Evolutionary conservation across 2,329 filamentous ascomycete genomes (phyloP).

Genomic region (Sclerotinia nivalis): DNA sequence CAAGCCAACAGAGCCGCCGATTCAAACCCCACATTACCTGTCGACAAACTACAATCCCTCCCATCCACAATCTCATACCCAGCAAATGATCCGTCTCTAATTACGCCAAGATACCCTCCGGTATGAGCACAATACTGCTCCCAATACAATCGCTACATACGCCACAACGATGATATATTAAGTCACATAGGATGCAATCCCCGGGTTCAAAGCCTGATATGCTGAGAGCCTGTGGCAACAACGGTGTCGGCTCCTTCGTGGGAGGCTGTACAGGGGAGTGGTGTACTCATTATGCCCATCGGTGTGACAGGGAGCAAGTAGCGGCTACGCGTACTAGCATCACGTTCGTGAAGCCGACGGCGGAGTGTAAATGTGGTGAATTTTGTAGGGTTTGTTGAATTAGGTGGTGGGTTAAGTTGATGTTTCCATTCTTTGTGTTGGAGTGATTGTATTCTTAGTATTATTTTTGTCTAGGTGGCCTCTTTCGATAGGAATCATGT

Average conservation of each 20-base stretch:
- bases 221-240: constrained; percentile 38
- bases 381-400: constrained; percentile 56
- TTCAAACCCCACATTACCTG: constrained; percentile 50
- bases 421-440: background rate
- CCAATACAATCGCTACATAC: constrained; percentile 53
- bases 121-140: constrained; percentile 53
- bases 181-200: constrained; percentile 54
- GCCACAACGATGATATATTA: constrained; percentile 55
- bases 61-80: constrained; percentile 56
- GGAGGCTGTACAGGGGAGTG: constrained; percentile 55
- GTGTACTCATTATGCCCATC: constrained; percentile 54
- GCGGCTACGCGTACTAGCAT: constrained; percentile 58
- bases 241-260: constrained; percentile 40
- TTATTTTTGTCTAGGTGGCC: too few relatives aligned
- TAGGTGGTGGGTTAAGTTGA: constrained; percentile 29
- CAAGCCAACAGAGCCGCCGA: constrained; percentile 59
- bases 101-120: constrained; percentile 51
- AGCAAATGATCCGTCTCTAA: constrained; percentile 55
- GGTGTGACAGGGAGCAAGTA: constrained; percentile 62
- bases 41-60: constrained; percentile 49
- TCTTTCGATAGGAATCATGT: background rate
- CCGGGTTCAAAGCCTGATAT: constrained; percentile 40
- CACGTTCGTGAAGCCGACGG: constrained; percentile 46
- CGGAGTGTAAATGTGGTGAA: constrained; percentile 51
- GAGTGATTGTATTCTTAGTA: background rate